Percentiles rank a stretch among this genome's conserved stretches.
Conservation (phyloP, 2,329 filamentous ascomycete genomes). For the Aspergillus proliferans region DNA sequence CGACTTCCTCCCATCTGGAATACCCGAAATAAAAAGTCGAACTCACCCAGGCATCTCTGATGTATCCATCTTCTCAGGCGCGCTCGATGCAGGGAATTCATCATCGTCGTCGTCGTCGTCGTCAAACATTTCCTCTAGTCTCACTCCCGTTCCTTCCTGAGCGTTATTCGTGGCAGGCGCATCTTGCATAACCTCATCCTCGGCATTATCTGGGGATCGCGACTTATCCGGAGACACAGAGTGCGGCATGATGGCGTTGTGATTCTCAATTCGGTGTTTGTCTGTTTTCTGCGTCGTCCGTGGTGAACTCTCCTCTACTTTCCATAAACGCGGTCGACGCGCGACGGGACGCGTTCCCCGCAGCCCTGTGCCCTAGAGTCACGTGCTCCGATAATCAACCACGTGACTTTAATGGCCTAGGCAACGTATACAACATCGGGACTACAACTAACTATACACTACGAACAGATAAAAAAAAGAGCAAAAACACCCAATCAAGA, state of each 20-base stretch:
- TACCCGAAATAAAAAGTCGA: not conserved
- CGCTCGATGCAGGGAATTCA: slow-evolving; percentile 51
- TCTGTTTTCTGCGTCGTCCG: not conserved
- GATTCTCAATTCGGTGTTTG: not conserved
- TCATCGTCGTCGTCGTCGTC: slow-evolving; percentile 52
- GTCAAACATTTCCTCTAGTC: slow-evolving; percentile 56
- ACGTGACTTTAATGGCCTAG: not conserved
- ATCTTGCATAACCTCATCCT: slow-evolving; percentile 40
- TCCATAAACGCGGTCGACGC: slow-evolving; percentile 20
- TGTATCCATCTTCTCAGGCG: slow-evolving; percentile 40
- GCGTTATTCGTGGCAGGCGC: slow-evolving; percentile 19
- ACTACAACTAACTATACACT: not conserved
- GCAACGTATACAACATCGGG: not conserved
- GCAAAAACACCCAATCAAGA: not conserved
- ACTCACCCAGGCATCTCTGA: slow-evolving; percentile 35
- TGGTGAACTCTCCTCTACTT: not conserved
- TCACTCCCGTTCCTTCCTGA: slow-evolving; percentile 25
- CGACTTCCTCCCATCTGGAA: not conserved
- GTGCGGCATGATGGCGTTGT: slow-evolving; percentile 29
- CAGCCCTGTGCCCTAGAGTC: slow-evolving; percentile 18
- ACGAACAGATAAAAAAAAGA: not conserved
- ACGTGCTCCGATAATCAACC: not conserved
- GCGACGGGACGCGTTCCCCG: slow-evolving; percentile 19
- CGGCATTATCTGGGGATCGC: slow-evolving; percentile 27
- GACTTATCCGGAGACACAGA: slow-evolving; percentile 34